Conservation (phyloP, 169 alveolate genomes). For the Fabrea salina region DNA sequence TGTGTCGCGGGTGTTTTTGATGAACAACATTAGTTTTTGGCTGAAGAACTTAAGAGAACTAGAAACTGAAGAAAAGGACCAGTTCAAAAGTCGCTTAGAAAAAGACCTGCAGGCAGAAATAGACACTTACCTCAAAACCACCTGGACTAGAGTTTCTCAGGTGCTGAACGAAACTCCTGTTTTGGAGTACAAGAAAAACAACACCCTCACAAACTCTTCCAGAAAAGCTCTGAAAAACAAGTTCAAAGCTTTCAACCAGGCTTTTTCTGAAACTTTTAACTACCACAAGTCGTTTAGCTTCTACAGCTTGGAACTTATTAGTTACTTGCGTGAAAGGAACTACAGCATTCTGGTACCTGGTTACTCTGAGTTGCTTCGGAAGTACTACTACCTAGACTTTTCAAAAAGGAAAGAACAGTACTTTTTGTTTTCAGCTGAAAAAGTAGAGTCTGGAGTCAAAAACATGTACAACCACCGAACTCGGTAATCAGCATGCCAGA, state of each 20-base stretch:
- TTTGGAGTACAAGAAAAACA: background rate
- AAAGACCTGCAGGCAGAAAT: constrained; percentile 10
- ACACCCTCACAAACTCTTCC: background rate
- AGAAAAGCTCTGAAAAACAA: constrained; percentile 12
- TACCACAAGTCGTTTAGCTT: constrained; percentile 7
- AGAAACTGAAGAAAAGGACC: background rate
- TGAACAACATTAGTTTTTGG: constrained; percentile 16
- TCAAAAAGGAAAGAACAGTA: constrained; percentile 12
- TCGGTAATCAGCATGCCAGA: too few species aligned
- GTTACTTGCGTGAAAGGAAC: background rate
- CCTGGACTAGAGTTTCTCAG: background rate
- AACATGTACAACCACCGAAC: background rate
- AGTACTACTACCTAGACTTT: background rate
- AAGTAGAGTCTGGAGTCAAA: background rate
- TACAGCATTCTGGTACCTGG: background rate
- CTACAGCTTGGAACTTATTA: background rate
- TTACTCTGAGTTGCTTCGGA: constrained; percentile 1
- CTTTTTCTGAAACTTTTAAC: background rate
- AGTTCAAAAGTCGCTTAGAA: background rate
- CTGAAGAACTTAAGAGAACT: background rate
- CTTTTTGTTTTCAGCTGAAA: background rate
- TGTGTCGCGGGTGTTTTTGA: background rate
- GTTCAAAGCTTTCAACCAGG: background rate
- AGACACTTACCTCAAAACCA: background rate
- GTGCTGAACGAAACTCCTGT: constrained; percentile 9